A percentile compares a stretch with the other conserved stretches of the same genome.
These are phyloP conservation scores for Lentinula novae-zelandiae DNA, from an alignment of 1,284 basidiomycete species.

Conservation along the genomic window DNA sequence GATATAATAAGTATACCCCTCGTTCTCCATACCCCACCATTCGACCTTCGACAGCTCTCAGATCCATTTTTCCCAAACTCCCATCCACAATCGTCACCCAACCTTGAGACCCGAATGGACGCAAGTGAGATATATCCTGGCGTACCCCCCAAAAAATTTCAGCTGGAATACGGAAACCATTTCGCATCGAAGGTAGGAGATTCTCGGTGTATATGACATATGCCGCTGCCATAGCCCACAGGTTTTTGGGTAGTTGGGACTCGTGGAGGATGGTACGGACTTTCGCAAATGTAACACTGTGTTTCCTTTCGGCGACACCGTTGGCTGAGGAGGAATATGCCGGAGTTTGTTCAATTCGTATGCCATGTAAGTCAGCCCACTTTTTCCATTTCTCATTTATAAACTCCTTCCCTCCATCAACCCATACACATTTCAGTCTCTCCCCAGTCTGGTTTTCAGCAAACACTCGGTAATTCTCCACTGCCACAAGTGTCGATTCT, in stretches of 20 bases:
- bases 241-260: constrained; percentile 14
- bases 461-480: neutral
- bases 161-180: constrained; percentile 17
- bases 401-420: neutral
- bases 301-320: constrained; percentile 8
- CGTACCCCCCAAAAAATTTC: neutral
- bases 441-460: neutral
- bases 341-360: neutral
- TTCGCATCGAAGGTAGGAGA: constrained; percentile 19
- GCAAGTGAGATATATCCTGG: too few relatives aligned
- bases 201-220: constrained; percentile 19
- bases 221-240: constrained; percentile 16
- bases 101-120: too few relatives aligned
- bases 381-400: neutral
- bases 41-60: neutral
- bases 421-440: neutral
- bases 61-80: too few relatives aligned
- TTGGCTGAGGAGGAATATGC: constrained; percentile 12
- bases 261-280: constrained; percentile 17
- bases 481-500: neutral
- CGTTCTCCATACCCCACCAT: constrained; percentile 22
- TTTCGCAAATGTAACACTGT: constrained; percentile 15
- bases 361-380: neutral
- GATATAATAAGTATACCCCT: constrained; percentile 20
- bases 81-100: too few relatives aligned